Base-by-base conservation (phyloP, 345 rosid species). In the Moricandia arvensis region DNA sequence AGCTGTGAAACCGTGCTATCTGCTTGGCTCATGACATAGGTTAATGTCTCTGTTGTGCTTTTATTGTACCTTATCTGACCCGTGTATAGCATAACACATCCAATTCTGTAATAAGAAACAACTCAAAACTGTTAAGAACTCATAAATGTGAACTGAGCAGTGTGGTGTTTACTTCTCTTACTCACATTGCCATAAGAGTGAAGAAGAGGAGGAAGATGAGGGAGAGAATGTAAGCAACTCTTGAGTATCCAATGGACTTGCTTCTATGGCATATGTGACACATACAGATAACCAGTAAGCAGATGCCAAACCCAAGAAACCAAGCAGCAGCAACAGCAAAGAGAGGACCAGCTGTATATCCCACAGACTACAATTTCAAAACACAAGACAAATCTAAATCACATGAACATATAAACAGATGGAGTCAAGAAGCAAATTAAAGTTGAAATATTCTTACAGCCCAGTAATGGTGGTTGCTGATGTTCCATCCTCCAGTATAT, bases 401-500 rank as follows among this genome's bases (percentile, higher is more conserved):
- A 45, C 53, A 15, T 4, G 38, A 59, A 59, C 37, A 59, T 18
- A 27, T n/a, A n/a, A n/a, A n/a, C n/a, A n/a, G n/a, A n/a, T n/a
- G n/a, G n/a, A n/a, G n/a, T n/a, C n/a, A 51, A 13, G 24, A 68
- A 6, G 8, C 12, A 29, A 10, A 15, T 0, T 11, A 18, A 72
- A 49, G 16, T 21, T 1, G 15, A 58, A 18, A 53, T 1, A 37
- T 75, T 71, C 97, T 85, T 85, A 95, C 99, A 58, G 97, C 93
- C 99, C 97, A 95, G 74, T 95, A 95, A 82, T 92, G 99, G 10
- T 74, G 90, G 6, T 87, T 85, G 30, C 85, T 85, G 59, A 92
- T 84, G 71, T 90, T 86, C 99, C 99, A 95, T 11, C 99, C 99
- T 35, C 93, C 91, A 4, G 89, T 74, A 69, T 92, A 95, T 80